Base-by-base conservation (phyloP, 441 rosid species). In the Arabidopsis hybrid region DNA sequence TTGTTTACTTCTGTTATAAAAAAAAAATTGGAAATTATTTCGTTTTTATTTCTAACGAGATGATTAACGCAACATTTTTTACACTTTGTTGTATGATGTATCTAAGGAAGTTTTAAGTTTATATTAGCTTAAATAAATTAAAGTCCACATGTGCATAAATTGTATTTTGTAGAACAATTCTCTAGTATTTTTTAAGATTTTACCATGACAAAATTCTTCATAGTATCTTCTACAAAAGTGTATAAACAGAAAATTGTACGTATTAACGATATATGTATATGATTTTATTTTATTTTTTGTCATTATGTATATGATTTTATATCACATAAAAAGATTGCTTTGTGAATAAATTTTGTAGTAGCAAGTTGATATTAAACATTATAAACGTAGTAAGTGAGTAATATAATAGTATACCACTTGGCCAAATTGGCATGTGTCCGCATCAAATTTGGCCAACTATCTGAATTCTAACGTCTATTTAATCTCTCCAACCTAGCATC, bases 381-480 rank as follows among this genome's bases (percentile, higher is more conserved):
- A 36, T 12, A 14, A 46, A 59, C 39, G 55, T 62, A 56, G 17
- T 32, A 56, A 57, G 67, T 10, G 62, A 71, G 72, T 32, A 40
- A 70, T 65, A 65, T 13, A 49, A 12, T 58, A 71, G 60, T 57
- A 16, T 11, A 8, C 80, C 8, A 77, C 68, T 71, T 40, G 77
- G 73, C 69, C 77, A 77, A 65, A 72, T 72, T 65, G 80, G 80
- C 80, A 71, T 77, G 77, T 77, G 80, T 72, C 77, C 64, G 29
- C 68, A 71, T 77, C 80, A 77, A 38, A 65, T 59, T 71, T 60
- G 67, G 73, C 64, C 57, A 77, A 66, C 49, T 72, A 52, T 65
- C 59, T 59, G 21, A 71, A 50, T 26, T 60, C 55, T 11, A 52
- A 71, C 56, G 63, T 57, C 38, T 59, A 49, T 34, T 57, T 71